A percentile compares a stretch with the other conserved stretches of the same genome.
phyloP scores from a whole-genome alignment of 2,329 filamentous ascomycete genomes.

The Rugonectria rugulosa region DNA sequence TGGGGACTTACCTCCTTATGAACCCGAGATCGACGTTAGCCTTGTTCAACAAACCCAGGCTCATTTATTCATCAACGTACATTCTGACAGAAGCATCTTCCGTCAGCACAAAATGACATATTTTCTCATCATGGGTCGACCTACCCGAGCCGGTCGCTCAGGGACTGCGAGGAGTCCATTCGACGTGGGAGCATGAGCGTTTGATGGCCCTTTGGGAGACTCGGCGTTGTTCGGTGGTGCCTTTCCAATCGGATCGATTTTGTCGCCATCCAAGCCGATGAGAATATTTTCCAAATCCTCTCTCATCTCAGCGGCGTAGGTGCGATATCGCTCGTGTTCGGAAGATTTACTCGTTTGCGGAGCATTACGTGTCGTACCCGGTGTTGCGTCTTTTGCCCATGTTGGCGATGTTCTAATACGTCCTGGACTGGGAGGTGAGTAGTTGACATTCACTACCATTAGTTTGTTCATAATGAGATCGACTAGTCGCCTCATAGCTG shows the following conservation, averaged over 20 bases:
- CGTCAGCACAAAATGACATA: too few relatives aligned
- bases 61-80: not conserved
- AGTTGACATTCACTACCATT: not conserved
- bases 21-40: too few relatives aligned
- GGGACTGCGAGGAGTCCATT: constrained; percentile 1
- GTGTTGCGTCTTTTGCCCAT: not conserved
- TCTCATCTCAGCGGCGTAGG: not conserved
- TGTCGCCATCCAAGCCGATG: not conserved
- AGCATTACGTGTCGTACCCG: too few relatives aligned
- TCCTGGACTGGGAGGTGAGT: not conserved
- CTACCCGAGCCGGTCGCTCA: not conserved
- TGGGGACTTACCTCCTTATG: constrained; percentile 5
- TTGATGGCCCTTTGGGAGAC: constrained; percentile 1
- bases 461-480: constrained; percentile 11
- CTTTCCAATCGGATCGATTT: not conserved
- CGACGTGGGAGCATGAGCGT: not conserved
- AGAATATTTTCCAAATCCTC: not conserved
- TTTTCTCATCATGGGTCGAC: not conserved
- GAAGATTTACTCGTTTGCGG: too few relatives aligned
- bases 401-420: not conserved
- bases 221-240: not conserved
- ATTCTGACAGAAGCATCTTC: not conserved
- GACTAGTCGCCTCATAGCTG: not conserved
- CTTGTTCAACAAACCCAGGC: too few relatives aligned
- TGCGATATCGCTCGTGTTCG: not conserved